Percentiles rank a stretch among this genome's conserved stretches.
Evolutionary conservation across 345 rosid genomes (phyloP).

Genomic region (Limnanthes douglasii): DNA sequence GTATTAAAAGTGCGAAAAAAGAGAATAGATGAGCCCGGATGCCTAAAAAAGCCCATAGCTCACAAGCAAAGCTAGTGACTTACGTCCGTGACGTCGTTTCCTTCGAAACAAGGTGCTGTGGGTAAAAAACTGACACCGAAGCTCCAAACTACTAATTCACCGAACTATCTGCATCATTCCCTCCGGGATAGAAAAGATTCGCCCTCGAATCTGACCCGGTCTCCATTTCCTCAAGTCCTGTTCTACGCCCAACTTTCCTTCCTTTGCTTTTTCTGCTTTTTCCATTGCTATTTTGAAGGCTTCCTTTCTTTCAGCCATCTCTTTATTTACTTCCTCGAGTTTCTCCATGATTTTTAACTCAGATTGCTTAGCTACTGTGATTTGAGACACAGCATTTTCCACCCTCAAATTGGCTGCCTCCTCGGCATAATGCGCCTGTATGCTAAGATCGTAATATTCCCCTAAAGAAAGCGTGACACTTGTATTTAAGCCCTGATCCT

Average conservation of each 20-base stretch:
- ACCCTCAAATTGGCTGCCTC: constrained; percentile 63
- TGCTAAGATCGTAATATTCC: constrained; percentile 83
- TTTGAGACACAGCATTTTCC: constrained; percentile 51
- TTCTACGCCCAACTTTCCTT: constrained; percentile 69
- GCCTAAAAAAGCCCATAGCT: too few relatives aligned
- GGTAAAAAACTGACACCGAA: too few relatives aligned
- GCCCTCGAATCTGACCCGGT: too few relatives aligned
- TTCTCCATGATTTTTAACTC: constrained; percentile 42
- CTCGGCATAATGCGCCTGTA: constrained; percentile 62
- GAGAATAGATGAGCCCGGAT: too few relatives aligned
- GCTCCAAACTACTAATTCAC: too few relatives aligned
- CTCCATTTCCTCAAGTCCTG: constrained; percentile 91
- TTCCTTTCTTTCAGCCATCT: constrained; percentile 36
- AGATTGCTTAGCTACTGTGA: constrained; percentile 63
- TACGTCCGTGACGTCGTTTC: too few relatives aligned
- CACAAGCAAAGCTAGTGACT: too few relatives aligned
- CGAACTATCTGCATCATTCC: too few relatives aligned
- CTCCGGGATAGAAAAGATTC: too few relatives aligned
- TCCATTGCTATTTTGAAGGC: constrained; percentile 50
- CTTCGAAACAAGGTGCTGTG: too few relatives aligned
- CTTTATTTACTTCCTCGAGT: constrained; percentile 58
- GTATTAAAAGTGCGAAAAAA: too few relatives aligned
- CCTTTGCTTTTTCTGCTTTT: constrained; percentile 78
- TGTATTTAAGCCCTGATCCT: too few relatives aligned
- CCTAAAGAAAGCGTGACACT: constrained; percentile 63